Base-by-base conservation (phyloP, 768 basidiomycete species). In the Leccinellum albellum region DNA sequence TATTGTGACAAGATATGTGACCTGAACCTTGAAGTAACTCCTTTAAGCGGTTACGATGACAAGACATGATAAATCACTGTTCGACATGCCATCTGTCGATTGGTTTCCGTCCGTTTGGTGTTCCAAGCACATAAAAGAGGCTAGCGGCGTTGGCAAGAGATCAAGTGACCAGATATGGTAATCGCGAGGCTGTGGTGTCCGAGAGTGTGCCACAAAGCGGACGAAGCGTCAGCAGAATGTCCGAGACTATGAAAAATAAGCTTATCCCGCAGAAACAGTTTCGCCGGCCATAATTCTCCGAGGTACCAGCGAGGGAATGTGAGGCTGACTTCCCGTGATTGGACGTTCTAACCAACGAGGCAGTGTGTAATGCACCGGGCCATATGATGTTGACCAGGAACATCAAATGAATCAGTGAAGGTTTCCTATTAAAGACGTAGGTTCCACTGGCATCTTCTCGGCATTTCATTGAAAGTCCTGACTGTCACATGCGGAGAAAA, bases 171-270 rank as follows among this genome's bases (percentile, higher is more conserved):
- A 37, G 51, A 63, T 53, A 21, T 15, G 46, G 63, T 20, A 20
- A 54, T 50, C 23, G n/a, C n/a, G 52, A 57, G 59, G 67, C 67
- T 70, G 68, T 70, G 67, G 24, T 60, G 35, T 68, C 66, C 68
- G 6, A 61, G 68, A 61, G 68, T 14, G 68, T 68, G 67, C 67
- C 67, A 68, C 67, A 60, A 68, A 65, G 67, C 58, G 57, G 54
- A 50, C 50, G 61, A 68, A 51, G 68, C 68, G 45, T 53, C 26
- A 54, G 59, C 60, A 61, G 57, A 52, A 51, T 47, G 28, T 26
- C 67, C 31, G 63, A 67, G 59, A 47, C 51, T 49, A 50, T 55
- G 51, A 55, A 55, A 69, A 63, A 42, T 26, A 29, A 53, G 32
- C 33, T 46, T 33, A 45, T 46, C 10, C 45, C 12, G 26, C 17